Conservation (phyloP, 2,329 filamentous ascomycete species). For the Gaeumannomyces tritici region DNA sequence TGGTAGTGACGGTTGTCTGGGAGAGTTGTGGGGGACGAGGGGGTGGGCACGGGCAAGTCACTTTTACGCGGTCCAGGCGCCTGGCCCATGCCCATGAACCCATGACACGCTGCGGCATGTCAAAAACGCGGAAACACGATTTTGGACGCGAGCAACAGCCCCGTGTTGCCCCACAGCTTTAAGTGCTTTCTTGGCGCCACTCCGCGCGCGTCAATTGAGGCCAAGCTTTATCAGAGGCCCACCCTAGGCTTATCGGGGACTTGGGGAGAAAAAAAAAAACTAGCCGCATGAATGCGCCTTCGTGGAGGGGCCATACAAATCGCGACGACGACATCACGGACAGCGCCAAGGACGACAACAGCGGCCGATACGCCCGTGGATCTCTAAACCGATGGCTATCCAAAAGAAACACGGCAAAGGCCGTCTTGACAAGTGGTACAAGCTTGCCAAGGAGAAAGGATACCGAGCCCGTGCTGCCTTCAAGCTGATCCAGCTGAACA, state of each 20-base stretch:
- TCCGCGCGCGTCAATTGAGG: not conserved
- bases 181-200: not conserved
- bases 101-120: not conserved
- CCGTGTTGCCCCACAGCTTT: not conserved
- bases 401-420: slow-evolving; percentile 99
- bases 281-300: not conserved
- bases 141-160: not conserved
- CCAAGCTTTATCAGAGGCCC: not conserved
- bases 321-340: not conserved
- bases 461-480: slow-evolving; percentile 93
- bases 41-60: not conserved
- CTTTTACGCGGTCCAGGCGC: not conserved
- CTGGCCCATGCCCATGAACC: not conserved
- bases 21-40: not conserved
- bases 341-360: not conserved
- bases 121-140: not conserved
- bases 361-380: not conserved
- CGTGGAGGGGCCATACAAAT: not conserved
- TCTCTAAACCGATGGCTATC: slow-evolving; percentile 63
- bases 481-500: slow-evolving; percentile 97
- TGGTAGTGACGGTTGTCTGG: not conserved
- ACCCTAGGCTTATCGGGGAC: not conserved
- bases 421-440: slow-evolving; percentile 98
- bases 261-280: not conserved
- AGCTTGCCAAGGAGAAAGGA: slow-evolving; percentile 95